Evolutionary conservation across 1,139 yeast species (phyloP), one percentile per base, ranked within the genome.

Genomic region (Suhomyces guaymorum): DNA sequence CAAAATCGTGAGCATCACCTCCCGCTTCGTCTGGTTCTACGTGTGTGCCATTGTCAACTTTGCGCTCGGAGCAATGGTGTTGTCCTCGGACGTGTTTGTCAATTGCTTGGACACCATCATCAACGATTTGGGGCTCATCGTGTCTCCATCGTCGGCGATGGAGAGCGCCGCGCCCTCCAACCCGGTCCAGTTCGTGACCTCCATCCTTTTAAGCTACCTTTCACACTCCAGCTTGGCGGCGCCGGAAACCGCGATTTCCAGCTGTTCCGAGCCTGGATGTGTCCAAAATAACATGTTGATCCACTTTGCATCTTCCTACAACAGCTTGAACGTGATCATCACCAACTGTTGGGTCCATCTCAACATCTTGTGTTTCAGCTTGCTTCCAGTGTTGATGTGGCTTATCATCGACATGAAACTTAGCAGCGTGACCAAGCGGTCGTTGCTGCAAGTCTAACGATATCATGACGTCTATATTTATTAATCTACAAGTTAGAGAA

Each of bases 351-450:
- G 58, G 47, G 35, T 49, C 12, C 54, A 58, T 4, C 46, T 59
- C 28, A 54, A 52, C 27, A 40, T 51, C 12, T 48, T 51, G 21
- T 49, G 61, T 19, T 59, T 60, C 35, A 52, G 56, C 10, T 30
- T 59, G 8, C 43, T 55, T 4, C 68, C 69, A 10, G 42, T 57
- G 24, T 34, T 57, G 15, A 41, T 58, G 13, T 58, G 66, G 59
- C 28, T 51, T 24, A 43, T 52, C 12, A 34, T 55, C 15, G 59
- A 51, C 31, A 28, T 49, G 28, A 53, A 45, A 34, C 15, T 49
- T n/a, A 22, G 19, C 12, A 8, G 27, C 7, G 23, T 26, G 36
- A 12, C 26, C 19, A 27, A 24, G 9, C 23, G 17, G 19, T 20
- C 21, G 9, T 6, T 4, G 10, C 26, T 17, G 27, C 17, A 16